Conservation (phyloP, 495 filamentous ascomycete genomes). For the Articulospora tetracladia region DNA sequence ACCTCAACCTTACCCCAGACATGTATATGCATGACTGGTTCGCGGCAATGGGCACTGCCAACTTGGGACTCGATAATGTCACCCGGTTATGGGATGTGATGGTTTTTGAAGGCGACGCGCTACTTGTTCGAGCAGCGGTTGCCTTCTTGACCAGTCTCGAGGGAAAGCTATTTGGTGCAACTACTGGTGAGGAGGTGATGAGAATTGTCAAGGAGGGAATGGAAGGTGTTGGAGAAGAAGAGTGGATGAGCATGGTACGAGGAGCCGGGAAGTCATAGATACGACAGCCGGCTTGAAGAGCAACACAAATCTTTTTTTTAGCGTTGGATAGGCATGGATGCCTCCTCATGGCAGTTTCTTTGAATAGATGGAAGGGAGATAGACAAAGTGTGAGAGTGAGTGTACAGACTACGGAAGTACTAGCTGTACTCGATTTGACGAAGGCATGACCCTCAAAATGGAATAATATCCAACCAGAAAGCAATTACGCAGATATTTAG, state of each 20-base stretch:
- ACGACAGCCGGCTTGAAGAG: background rate
- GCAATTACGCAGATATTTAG: no score
- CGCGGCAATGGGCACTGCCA: constrained; percentile 47
- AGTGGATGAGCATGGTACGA: constrained; percentile 65
- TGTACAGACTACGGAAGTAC: no score
- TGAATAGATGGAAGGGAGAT: background rate
- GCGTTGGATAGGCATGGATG: no score
- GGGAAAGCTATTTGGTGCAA: constrained; percentile 53
- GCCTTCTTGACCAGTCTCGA: constrained; percentile 53
- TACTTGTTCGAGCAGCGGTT: constrained; percentile 74
- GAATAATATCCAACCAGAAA: no score
- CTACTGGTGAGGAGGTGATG: constrained; percentile 24
- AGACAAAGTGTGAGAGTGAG: background rate
- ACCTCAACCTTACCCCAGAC: constrained; percentile 41
- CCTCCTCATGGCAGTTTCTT: no score
- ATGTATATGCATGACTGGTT: constrained; percentile 50
- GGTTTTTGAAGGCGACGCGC: constrained; percentile 85
- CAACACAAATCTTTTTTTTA: background rate
- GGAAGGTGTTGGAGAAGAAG: constrained; percentile 54
- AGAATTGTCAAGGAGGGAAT: constrained; percentile 12
- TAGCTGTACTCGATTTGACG: no score
- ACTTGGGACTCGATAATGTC: constrained; percentile 63
- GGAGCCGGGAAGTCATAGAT: constrained; percentile 59
- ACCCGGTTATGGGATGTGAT: constrained; percentile 90
- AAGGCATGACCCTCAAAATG: no score